A percentile compares a stretch with the other conserved stretches of the same genome.
phyloP scores from a whole-genome alignment of 805 yeast species.

The Yarrowia porcina region DNA sequence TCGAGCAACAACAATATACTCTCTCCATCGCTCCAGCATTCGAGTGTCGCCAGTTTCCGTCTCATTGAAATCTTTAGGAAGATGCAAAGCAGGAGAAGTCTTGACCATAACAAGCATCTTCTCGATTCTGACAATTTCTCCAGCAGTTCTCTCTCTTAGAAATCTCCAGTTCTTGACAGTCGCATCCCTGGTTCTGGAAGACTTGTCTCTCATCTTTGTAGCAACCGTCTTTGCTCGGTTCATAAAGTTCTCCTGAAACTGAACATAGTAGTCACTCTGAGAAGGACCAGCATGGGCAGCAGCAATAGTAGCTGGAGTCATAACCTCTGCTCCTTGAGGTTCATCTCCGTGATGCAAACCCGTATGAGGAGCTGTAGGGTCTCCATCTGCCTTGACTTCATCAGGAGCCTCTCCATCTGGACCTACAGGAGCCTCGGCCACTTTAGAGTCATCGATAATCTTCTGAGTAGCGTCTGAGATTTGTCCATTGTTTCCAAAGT shows the following conservation, averaged over 20 bases:
- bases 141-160: slow-evolving; percentile 37
- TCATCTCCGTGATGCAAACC: background rate
- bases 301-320: background rate
- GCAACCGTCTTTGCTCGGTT: slow-evolving; percentile 13
- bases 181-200: background rate
- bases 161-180: slow-evolving; percentile 25
- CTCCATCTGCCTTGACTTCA: background rate
- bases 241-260: slow-evolving; percentile 15
- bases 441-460: background rate
- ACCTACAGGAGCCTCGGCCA: slow-evolving; percentile 2
- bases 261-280: slow-evolving; percentile 12
- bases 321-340: background rate
- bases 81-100: slow-evolving; percentile 35
- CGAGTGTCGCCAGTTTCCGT: slow-evolving; percentile 52
- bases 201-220: background rate
- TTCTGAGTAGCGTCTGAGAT: background rate
- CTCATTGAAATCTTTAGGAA: slow-evolving; percentile 46
- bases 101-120: slow-evolving; percentile 67
- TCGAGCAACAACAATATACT: slow-evolving; percentile 68
- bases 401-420: background rate
- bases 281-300: background rate
- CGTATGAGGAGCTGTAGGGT: background rate
- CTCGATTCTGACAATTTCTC: slow-evolving; percentile 64
- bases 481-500: background rate
- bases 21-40: slow-evolving; percentile 72